phyloP scores from a whole-genome alignment of 2,329 filamentous ascomycete genomes.

The Penicillium sp. region DNA sequence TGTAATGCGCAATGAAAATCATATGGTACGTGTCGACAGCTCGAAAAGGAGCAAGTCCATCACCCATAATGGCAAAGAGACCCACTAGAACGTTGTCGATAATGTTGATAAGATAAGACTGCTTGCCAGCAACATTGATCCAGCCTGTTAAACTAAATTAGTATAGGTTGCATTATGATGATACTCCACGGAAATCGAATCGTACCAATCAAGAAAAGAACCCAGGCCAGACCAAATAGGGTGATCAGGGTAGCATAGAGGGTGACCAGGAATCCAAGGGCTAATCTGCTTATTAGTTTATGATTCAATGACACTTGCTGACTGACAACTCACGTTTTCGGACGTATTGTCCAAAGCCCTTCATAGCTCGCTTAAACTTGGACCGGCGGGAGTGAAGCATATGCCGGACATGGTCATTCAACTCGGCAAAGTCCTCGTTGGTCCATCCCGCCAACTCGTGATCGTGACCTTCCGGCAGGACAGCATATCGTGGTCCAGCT shows the following conservation, averaged over 20 bases:
- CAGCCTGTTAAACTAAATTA: conserved; percentile 52
- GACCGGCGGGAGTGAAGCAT: conserved; percentile 81
- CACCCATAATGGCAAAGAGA: conserved; percentile 69
- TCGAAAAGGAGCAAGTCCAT: conserved; percentile 72
- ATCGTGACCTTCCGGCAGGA: conserved; percentile 71
- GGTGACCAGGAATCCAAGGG: conserved; percentile 80
- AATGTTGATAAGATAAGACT: conserved; percentile 68
- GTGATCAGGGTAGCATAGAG: conserved; percentile 82
- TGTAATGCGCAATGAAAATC: conserved; percentile 76
- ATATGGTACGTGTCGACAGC: conserved; percentile 84
- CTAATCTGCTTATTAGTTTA: conserved; percentile 31
- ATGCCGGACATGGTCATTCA: conserved; percentile 85
- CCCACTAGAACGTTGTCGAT: conserved; percentile 72
- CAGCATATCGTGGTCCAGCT: conserved; percentile 72
- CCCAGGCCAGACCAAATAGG: conserved; percentile 82
- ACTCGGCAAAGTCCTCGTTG: conserved; percentile 68
- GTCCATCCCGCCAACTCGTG: conserved; percentile 72
- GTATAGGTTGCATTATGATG: neutral
- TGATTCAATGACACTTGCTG: neutral
- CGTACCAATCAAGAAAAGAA: conserved; percentile 79
- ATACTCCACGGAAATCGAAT: neutral
- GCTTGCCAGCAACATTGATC: conserved; percentile 76
- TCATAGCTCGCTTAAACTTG: conserved; percentile 75
- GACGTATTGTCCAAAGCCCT: conserved; percentile 78
- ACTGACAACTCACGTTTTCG: conserved; percentile 57